phyloP scores from a whole-genome alignment of 441 rosid genomes.

The Sinapis alba region DNA sequence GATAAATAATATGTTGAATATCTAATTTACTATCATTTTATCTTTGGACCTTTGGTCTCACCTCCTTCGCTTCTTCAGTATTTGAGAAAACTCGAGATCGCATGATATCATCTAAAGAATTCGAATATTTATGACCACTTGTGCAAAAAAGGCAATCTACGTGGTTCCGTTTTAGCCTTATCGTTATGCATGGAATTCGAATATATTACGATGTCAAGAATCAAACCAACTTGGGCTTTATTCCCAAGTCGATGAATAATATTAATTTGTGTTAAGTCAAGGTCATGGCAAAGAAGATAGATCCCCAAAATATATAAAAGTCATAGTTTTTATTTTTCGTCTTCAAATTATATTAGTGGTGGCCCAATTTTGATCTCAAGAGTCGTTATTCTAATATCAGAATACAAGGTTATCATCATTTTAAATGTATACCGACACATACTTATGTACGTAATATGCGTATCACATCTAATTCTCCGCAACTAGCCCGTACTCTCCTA shows the following conservation, averaged over 20 bases:
- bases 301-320: not conserved
- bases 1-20: not conserved
- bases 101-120: conserved; percentile 11
- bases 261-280: conserved; percentile 18
- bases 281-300: conserved; percentile 26
- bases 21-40: not conserved
- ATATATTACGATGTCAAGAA: conserved; percentile 22
- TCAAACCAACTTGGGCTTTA: conserved; percentile 26
- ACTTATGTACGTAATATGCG: conserved; percentile 20
- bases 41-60: not conserved
- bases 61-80: not conserved
- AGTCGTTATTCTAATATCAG: conserved; percentile 27
- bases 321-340: not conserved
- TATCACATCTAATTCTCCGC: conserved; percentile 16
- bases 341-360: not conserved
- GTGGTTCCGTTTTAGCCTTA: conserved; percentile 28
- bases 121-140: conserved; percentile 21
- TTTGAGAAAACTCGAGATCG: conserved; percentile 32
- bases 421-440: conserved; percentile 24
- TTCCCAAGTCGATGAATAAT: conserved; percentile 20
- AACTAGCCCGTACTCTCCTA: conserved; percentile 37
- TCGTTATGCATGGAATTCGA: conserved; percentile 31
- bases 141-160: conserved; percentile 11
- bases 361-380: conserved; percentile 26
- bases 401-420: conserved; percentile 31